Base-by-base conservation (phyloP, 768 basidiomycete species). In the Lactarius deliciosus region DNA sequence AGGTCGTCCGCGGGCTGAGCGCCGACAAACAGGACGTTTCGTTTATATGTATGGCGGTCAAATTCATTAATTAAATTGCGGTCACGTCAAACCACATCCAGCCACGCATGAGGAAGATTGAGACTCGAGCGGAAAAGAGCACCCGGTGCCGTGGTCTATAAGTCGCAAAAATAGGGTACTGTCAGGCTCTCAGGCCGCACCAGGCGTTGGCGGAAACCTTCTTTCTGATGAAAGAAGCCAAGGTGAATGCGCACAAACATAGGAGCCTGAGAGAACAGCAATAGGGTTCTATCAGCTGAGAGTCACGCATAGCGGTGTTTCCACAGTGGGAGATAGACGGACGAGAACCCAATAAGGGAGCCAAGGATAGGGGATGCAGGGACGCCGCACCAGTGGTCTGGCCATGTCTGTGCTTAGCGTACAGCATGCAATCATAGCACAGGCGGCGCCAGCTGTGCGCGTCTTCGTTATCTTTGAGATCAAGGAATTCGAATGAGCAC, bases 151-250 rank as follows among this genome's bases (percentile, higher is more conserved):
- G 2, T 41, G 6, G 41, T 41, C 41, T 18, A 16, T 41, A 25
- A 25, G 22, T 53, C 50, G 13, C 50, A 15, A 53, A 15, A 28
- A 2, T 9, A 25, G 22, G 50, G 50, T 13, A 28, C 15, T 53
- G 50, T 25, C 50, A 53, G 50, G 50, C 25, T 50, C 47, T 13
- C 47, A 50, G 25, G 50, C 50, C 13, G 6, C 25, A 53, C 22
- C 22, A 50, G 50, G 50, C 25, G 50, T 25, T 25, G 50, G 25
- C 50, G 50, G 50, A 53, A 53, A 50, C 47, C n/a, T 50, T 50
- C 47, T 50, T n/a, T 50, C 47, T n/a, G n/a, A 38, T 38, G 50
- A 53, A 53, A 28, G 50, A 28, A 53, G 50, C 6, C 13, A 16
- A 7, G 25, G 5, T 8, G 22, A 53, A 25, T 53, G 25, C 6